Percentiles rank a stretch among this genome's conserved stretches.
phyloP scores from a whole-genome alignment of 768 basidiomycete genomes.

The Termitomyces sp. region DNA sequence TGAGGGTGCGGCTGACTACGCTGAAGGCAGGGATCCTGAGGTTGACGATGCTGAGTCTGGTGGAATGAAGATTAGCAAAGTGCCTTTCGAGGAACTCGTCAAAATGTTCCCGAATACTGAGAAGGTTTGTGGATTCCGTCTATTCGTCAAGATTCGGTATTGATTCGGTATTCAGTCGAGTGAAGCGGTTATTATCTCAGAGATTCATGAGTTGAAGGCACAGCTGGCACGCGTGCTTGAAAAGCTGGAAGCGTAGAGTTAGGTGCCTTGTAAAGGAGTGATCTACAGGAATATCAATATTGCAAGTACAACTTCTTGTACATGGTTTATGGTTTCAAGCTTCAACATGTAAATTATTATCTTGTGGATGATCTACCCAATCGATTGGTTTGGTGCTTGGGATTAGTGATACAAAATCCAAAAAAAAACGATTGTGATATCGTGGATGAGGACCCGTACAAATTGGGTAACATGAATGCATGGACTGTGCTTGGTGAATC shows the following conservation, averaged over 20 bases:
- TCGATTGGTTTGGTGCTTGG: neutral
- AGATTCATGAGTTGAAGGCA: constrained; percentile 57
- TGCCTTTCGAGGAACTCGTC: constrained; percentile 67
- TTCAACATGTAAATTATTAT: neutral
- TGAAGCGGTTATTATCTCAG: constrained; percentile 64
- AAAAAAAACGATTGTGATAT: neutral
- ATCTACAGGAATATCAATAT: neutral
- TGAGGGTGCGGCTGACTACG: constrained; percentile 56
- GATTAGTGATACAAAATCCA: neutral
- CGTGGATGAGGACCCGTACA: neutral
- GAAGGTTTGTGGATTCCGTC: constrained; percentile 45
- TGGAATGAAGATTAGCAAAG: constrained; percentile 67
- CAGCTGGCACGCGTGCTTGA: constrained; percentile 38
- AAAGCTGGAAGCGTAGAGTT: constrained; percentile 29
- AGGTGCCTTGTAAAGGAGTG: neutral
- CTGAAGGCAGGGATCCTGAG: constrained; percentile 56
- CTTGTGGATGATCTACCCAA: neutral
- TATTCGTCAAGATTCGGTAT: constrained; percentile 7
- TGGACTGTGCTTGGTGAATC: too few relatives aligned
- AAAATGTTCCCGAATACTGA: constrained; percentile 71
- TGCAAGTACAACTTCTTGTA: neutral
- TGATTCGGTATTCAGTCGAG: constrained; percentile 49
- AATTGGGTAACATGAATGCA: too few relatives aligned
- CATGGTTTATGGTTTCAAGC: neutral
- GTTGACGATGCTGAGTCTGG: constrained; percentile 53